phyloP scores from a whole-genome alignment of 1,284 basidiomycete species.

The Uromyces viciae-fabae region DNA sequence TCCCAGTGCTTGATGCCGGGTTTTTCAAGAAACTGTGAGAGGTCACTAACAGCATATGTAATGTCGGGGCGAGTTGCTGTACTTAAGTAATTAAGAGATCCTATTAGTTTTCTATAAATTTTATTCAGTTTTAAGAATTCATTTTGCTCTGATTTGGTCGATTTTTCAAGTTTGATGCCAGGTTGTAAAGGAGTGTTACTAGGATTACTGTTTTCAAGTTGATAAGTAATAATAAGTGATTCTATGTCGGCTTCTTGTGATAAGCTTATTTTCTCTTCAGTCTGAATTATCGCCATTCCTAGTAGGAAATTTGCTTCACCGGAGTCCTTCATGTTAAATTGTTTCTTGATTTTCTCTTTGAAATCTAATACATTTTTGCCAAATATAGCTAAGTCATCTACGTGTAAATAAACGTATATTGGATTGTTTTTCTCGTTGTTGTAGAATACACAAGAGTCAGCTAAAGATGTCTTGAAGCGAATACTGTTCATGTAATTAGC shows the following conservation, averaged over 20 bases:
- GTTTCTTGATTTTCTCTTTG: background rate
- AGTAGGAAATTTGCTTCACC: background rate
- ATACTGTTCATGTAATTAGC: background rate
- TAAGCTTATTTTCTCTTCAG: background rate
- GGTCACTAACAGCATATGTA: too few species aligned
- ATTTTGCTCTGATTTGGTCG: background rate
- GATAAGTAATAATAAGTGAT: background rate
- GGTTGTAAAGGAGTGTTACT: background rate
- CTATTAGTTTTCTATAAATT: too few species aligned
- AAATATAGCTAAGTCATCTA: too few species aligned
- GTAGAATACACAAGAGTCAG: background rate
- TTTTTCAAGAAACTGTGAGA: too few species aligned
- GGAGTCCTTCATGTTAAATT: too few species aligned
- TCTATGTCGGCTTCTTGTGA: background rate
- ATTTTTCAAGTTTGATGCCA: background rate
- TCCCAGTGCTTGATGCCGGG: too few species aligned
- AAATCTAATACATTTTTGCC: background rate
- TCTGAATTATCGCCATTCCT: background rate
- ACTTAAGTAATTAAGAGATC: too few species aligned
- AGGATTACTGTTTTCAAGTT: background rate
- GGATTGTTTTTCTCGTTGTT: background rate
- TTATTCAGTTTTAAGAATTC: background rate
- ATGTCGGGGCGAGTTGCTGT: too few species aligned
- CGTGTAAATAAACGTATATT: too few species aligned
- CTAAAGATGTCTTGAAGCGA: background rate